These are phyloP conservation scores for Rubia yunnanensis DNA, from an alignment of 257 asterid species.

Conservation along the genomic window DNA sequence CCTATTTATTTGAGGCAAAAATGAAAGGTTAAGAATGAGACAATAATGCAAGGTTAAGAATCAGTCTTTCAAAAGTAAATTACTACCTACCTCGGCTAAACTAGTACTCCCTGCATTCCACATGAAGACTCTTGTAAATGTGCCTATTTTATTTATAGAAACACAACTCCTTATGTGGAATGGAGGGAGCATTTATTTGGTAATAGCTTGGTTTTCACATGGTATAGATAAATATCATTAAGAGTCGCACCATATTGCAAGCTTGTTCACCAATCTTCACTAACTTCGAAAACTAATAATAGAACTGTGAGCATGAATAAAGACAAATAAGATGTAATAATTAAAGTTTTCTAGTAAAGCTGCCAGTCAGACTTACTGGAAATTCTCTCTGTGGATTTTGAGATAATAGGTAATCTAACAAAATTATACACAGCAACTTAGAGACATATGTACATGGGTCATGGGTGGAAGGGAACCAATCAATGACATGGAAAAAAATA, in stretches of 20 bases:
- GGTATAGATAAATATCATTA: neutral
- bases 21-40: neutral
- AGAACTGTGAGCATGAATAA: neutral
- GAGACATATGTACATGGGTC: neutral
- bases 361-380: neutral
- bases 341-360: neutral
- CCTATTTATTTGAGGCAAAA: neutral
- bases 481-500: neutral
- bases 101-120: neutral
- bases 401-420: neutral
- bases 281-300: neutral
- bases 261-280: neutral
- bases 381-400: neutral
- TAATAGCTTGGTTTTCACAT: neutral
- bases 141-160: no score
- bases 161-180: no score
- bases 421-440: neutral
- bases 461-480: no score
- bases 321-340: neutral
- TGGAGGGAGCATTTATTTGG: neutral
- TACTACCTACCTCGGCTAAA: neutral
- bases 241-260: neutral
- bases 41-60: neutral
- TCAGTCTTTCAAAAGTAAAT: neutral
- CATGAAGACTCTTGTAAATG: neutral